These are phyloP conservation scores for Paecilomyces niveus DNA, from an alignment of 2,329 filamentous ascomycete species.

Conservation along the genomic window DNA sequence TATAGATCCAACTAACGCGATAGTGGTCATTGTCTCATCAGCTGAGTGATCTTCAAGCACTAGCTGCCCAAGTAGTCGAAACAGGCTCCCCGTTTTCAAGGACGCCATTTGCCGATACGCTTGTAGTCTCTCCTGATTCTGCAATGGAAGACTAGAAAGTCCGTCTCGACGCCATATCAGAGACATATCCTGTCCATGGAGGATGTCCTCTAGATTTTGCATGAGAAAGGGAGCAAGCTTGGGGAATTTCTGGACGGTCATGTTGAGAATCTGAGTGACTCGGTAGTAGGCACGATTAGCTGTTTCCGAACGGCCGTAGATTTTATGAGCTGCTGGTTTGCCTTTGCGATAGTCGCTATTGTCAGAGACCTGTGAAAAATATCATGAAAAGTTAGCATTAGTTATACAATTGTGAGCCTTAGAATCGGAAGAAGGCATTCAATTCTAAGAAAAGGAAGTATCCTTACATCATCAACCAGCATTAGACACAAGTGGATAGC, in stretches of 20 bases:
- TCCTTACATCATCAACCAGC: conserved; percentile 15
- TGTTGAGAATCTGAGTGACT: conserved; percentile 13
- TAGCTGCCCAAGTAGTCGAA: conserved; percentile 13
- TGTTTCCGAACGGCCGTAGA: conserved; percentile 16
- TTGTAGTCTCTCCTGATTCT: conserved; percentile 5
- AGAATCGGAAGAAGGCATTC: neutral
- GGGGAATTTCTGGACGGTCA: conserved; percentile 9
- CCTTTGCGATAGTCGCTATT: conserved; percentile 15
- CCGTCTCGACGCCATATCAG: conserved; percentile 16
- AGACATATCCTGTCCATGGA: conserved; percentile 16
- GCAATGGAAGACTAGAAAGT: conserved; percentile 5
- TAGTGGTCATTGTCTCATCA: conserved; percentile 11
- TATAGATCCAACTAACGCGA: conserved; percentile 8
- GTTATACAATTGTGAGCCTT: neutral
- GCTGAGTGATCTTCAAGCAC: conserved; percentile 10
- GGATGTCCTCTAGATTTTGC: conserved; percentile 14
- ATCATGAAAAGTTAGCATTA: neutral
- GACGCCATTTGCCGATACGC: conserved; percentile 12
- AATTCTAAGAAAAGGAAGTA: neutral
- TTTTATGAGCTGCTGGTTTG: conserved; percentile 10
- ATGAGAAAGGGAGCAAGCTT: conserved; percentile 11
- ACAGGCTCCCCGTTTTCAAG: conserved; percentile 14
- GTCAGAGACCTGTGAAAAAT: conserved; percentile 10
- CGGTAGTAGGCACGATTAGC: conserved; percentile 16
- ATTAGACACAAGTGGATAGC: conserved; percentile 16